Evolutionary conservation across 306 rosid genomes (phyloP), one percentile per base, ranked within the genome.

Genomic region (Sindora glabra): DNA sequence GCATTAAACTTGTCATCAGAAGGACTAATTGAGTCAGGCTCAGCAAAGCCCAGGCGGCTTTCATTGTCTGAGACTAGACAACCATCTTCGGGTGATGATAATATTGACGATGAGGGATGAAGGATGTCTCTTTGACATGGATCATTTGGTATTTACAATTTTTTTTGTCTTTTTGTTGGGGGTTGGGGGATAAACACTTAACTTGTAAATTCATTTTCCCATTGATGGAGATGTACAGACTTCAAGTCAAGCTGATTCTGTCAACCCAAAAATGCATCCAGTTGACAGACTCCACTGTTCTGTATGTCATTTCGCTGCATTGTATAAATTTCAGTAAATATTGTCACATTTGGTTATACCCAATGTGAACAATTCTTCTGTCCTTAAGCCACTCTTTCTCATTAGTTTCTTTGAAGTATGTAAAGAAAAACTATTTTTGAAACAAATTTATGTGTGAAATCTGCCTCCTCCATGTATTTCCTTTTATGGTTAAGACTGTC

Each of bases 151-250:
- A 80, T 67, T 82, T 71, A 76, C 83, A 79, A 71, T 62, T 68
- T 82, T 79, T 81, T 81, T 80, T 69, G 62, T 77, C 71, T 58
- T 65, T 82, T 79, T 81, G 79, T 80, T 69, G 62, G 89, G 76
- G 81, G 79, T 80, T 69, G 62, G 89, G 76, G 81, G 71, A 78
- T 75, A 57, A 81, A 72, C 32, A 86, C 70, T 82, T 74, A 80
- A 84, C 73, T 78, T 85, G 92, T 87, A 89, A 85, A 85, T 81
- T 81, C 80, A 83, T 81, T 79, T 72, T 86, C 81, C 89, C 76
- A 68, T 74, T 64, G 68, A 78, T 73, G 90, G 83, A 87, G 89
- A 78, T 90, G 86, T 84, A 84, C 81, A 85, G 87, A 62, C 71
- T 56, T 77, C 89, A 62, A 74, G 80, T 79, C 71, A 81, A 72